A percentile compares a stretch with the other conserved stretches of the same genome.
phyloP scores from a whole-genome alignment of 2,329 filamentous ascomycete genomes.

The Orbilia ellipsospora region DNA sequence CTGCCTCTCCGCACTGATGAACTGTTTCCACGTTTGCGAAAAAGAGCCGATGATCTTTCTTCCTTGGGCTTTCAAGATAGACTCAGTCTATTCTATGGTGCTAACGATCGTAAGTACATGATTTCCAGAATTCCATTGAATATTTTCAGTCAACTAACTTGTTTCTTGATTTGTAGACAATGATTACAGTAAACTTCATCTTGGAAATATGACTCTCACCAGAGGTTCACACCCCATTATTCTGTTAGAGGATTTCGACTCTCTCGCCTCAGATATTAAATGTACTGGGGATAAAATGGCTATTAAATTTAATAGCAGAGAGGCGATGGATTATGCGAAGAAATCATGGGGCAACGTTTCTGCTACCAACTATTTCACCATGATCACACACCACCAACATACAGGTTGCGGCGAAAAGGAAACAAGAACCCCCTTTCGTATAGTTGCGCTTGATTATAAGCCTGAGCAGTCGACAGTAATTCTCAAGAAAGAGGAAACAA shows the following conservation, averaged over 20 bases:
- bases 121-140: background rate
- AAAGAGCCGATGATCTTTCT: conserved; percentile 3
- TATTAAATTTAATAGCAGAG: conserved; percentile 7
- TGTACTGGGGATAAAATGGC: conserved; percentile 10
- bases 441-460: background rate
- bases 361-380: conserved; percentile 5
- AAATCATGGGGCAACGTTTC: conserved; percentile 8
- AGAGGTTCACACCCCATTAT: conserved; percentile 2
- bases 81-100: conserved; percentile 3
- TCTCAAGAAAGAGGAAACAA: background rate
- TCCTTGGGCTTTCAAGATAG: conserved; percentile 4
- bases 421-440: conserved; percentile 4
- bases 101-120: background rate
- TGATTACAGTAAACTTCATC: conserved; percentile 5
- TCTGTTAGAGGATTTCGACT: conserved; percentile 11
- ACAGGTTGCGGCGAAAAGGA: conserved; percentile 11
- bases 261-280: conserved; percentile 3
- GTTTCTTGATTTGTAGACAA: background rate
- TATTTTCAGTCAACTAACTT: background rate
- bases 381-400: conserved; percentile 16
- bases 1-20: conserved; percentile 1
- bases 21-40: background rate
- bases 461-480: background rate
- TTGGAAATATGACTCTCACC: conserved; percentile 21
- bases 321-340: conserved; percentile 6